phyloP scores from a whole-genome alignment of 768 basidiomycete species.

The Kwoniella heveanensis region DNA sequence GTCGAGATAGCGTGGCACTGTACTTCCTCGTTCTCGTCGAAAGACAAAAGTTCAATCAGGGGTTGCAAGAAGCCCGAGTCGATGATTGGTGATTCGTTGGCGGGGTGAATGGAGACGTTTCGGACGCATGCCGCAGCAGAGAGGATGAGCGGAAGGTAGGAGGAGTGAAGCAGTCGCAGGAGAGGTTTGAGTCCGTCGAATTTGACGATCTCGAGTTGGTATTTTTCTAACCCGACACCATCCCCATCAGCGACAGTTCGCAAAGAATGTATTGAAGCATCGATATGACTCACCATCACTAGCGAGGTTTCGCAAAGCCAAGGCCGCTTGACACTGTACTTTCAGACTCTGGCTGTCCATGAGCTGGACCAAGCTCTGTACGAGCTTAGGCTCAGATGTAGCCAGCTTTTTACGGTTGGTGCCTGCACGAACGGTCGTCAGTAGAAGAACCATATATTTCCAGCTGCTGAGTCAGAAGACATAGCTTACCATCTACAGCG shows the following conservation, averaged over 20 bases:
- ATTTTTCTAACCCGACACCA: slow-evolving; percentile 97
- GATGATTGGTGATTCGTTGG: slow-evolving; percentile 98
- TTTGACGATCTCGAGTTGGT: slow-evolving; percentile 97
- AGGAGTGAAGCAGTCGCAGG: slow-evolving; percentile 89
- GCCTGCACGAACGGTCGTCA: slow-evolving; percentile 57
- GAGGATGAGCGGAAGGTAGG: slow-evolving; percentile 94
- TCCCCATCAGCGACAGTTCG: background rate
- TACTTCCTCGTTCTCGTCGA: slow-evolving; percentile 99
- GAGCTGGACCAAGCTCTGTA: slow-evolving; percentile 84
- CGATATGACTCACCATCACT: slow-evolving; percentile 73
- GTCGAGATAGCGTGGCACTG: slow-evolving; percentile 99
- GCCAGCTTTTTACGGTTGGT: slow-evolving; percentile 92
- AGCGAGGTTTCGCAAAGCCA: slow-evolving; percentile 93
- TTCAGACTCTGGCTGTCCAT: slow-evolving; percentile 98
- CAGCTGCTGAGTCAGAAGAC: background rate
- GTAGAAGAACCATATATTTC: background rate
- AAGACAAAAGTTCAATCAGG: slow-evolving; percentile 89
- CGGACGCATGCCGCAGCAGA: slow-evolving; percentile 98
- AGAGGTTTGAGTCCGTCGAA: slow-evolving; percentile 88
- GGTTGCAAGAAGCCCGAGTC: slow-evolving; percentile 97
- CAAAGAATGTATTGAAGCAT: background rate
- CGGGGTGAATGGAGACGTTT: slow-evolving; percentile 97
- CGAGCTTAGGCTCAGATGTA: slow-evolving; percentile 88
- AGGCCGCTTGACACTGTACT: slow-evolving; percentile 96
- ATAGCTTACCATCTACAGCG: slow-evolving; percentile 79